Evolutionary conservation across 208 protist species (phyloP), one percentile per base, ranked within the genome.

Genomic region (Balamuthia mandrillaris): DNA sequence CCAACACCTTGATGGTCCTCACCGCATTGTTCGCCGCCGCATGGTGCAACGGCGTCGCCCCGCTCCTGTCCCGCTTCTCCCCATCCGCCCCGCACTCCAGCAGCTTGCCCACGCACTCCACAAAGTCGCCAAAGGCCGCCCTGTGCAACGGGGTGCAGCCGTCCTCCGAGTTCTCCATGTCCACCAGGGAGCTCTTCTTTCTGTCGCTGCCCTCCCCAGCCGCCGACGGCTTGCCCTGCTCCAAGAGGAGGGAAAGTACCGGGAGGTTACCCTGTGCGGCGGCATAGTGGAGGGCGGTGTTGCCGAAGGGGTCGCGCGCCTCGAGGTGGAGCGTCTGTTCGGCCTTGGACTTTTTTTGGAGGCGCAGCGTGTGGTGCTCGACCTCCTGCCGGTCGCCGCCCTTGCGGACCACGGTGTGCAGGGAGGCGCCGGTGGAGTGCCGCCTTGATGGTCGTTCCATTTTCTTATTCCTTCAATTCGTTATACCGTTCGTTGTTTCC

Each of bases 221-320:
- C 10, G 49, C 63, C 6, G 14, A 33, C 39, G 33, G 27, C 10
- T 3, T 16, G 24, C 63, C 63, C 39, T 41, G 49, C 24, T 33
- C 63, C 39, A 72, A 41, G 24, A 72, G 63, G 63, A 72, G 63
- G 63, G 33, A 24, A 6, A 29, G 39, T 14, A 72, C 49, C 39
- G 42, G 39, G 16, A 14, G 63, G 7, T 29, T 33, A 10, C 63
- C 63, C 35, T 72, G n/a, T n/a, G n/a, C 63, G 18, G 63, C 63
- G 18, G 63, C 63, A 41, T 72, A 72, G 63, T 72, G 63, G 33
- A 72, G 63, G 63, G 63, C 39, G 24, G 63, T 72, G 39, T 72
- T 72, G 24, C 63, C 63, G 16, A 72, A 72, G 63, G 63, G 63
- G 63, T 72, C 63, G 35, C 63, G 31, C 14, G 63, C 63, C 24